These are phyloP conservation scores for Sutorius eximius DNA, from an alignment of 1,284 basidiomycete genomes.

Conservation along the genomic window DNA sequence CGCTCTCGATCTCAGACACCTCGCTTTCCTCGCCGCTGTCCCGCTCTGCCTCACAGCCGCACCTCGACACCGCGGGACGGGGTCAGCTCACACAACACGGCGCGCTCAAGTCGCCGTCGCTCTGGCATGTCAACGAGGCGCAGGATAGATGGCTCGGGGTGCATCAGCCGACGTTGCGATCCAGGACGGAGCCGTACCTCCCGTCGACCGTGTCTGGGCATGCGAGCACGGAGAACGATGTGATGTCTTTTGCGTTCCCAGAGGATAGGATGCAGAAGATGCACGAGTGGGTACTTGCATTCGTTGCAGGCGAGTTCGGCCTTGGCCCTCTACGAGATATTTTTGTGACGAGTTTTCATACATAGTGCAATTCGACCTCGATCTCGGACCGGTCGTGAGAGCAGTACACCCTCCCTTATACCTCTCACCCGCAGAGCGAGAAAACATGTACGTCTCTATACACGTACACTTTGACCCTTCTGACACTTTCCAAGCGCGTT, in stretches of 20 bases:
- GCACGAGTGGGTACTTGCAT: slow-evolving; percentile 75
- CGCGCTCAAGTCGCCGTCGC: slow-evolving; percentile 28
- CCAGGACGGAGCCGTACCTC: slow-evolving; percentile 42
- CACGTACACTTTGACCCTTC: background rate
- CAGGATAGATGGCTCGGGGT: slow-evolving; percentile 7
- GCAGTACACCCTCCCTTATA: slow-evolving; percentile 65
- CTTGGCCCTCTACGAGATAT: background rate
- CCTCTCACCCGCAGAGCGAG: slow-evolving; percentile 66
- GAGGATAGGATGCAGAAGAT: slow-evolving; percentile 51
- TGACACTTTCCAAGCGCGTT: slow-evolving; percentile 69
- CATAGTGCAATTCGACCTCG: slow-evolving; percentile 83
- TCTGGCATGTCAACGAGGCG: slow-evolving; percentile 21
- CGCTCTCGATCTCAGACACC: slow-evolving; percentile 26
- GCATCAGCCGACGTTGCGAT: slow-evolving; percentile 33
- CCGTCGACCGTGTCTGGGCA: slow-evolving; percentile 8
- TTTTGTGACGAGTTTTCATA: background rate
- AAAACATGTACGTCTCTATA: slow-evolving; percentile 73
- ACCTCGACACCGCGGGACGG: slow-evolving; percentile 1
- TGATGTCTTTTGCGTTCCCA: slow-evolving; percentile 42
- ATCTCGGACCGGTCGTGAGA: slow-evolving; percentile 82
- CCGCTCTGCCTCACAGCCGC: slow-evolving; percentile 15
- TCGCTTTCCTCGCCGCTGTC: slow-evolving; percentile 25
- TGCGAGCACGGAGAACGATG: slow-evolving; percentile 7
- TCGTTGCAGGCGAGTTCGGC: slow-evolving; percentile 63
- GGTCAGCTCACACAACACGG: background rate